These are phyloP conservation scores for Diaporthe caulivora DNA, from an alignment of 2,329 filamentous ascomycete genomes.

Conservation along the genomic window DNA sequence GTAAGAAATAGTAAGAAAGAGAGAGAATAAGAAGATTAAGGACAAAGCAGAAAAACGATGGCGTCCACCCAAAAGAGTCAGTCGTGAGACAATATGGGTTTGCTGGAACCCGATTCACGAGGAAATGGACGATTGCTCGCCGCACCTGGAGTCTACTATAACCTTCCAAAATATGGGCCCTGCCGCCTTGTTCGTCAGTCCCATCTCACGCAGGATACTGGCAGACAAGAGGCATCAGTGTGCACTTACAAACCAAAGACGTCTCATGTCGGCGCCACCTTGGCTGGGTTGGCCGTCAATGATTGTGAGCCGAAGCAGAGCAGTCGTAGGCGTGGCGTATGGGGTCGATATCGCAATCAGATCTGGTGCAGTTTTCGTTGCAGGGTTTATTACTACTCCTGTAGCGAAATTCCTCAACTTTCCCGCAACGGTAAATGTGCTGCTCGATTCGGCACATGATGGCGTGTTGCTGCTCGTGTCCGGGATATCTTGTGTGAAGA, in stretches of 20 bases:
- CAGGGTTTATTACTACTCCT: background rate
- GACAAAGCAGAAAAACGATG: background rate
- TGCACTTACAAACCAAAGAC: background rate
- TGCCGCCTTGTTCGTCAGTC: background rate
- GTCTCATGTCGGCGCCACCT: background rate
- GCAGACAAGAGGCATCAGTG: background rate
- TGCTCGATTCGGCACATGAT: conserved; percentile 34
- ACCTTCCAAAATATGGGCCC: background rate
- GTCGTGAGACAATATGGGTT: background rate
- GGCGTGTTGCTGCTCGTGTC: background rate
- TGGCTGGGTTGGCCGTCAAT: background rate
- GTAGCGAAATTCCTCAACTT: background rate
- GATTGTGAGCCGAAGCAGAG: background rate
- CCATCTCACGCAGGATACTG: too few relatives aligned
- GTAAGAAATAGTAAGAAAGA: background rate
- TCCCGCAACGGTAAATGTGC: conserved; percentile 33
- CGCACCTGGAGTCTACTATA: conserved; percentile 29
- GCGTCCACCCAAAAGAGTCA: background rate
- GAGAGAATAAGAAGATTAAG: background rate
- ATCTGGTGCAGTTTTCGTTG: background rate
- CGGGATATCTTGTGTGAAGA: background rate
- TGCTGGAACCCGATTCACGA: background rate
- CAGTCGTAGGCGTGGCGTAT: background rate
- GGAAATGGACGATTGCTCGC: conserved; percentile 39
- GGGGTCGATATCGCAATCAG: background rate